Evolutionary conservation across 2,329 filamentous ascomycete genomes (phyloP), one percentile per base, ranked within the genome.

Genomic region (Colletotrichum tamarilloi): DNA sequence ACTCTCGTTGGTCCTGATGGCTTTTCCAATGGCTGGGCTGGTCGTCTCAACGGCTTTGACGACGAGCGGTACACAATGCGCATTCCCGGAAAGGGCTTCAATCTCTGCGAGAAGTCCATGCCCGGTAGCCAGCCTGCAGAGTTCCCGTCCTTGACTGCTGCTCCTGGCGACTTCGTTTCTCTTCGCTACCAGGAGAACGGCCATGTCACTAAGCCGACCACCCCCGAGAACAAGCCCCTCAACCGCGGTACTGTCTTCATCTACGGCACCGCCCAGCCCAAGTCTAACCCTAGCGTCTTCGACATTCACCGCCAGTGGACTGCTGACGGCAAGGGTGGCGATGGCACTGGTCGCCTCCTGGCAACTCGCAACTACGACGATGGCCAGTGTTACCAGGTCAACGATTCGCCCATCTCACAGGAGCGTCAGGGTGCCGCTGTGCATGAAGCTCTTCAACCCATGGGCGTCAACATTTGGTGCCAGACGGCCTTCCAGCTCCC

Each of bases 301-400:
- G 91, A 95, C 79, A 92, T 98, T 42, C 91, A 97, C 76, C 86
- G 92, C 64, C 81, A 86, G 42, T 98, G 97, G 97, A 98, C 91
- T 59, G 81, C 87, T 22, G 91, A 94, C 69, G 95, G 95, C 74
- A 93, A 89, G 6, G 95, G 95, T 24, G 96, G 95, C 26, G 92
- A 98, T 80, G 87, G 89, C 62, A 91, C 93, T 53, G 97, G 97
- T 38, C 86, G 87, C 55, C 91, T 98, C 14, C 85, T 98, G 49
- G 91, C 92, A 0, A 93, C 90, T 1, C 92, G 94, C 77, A 91
- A 93, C 85, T 99, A 92, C 81, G 97, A 98, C 78, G 97, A 99
- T 78, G 93, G 93, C 30, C 93, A 94, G 78, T 99, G 97, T 86
- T 95, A 95, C 81, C 93, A 98, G 84, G 83, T 90, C 78, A 95